These are phyloP conservation scores for Psilocybe sp. DNA, from an alignment of 768 basidiomycete species.

Conservation along the genomic window DNA sequence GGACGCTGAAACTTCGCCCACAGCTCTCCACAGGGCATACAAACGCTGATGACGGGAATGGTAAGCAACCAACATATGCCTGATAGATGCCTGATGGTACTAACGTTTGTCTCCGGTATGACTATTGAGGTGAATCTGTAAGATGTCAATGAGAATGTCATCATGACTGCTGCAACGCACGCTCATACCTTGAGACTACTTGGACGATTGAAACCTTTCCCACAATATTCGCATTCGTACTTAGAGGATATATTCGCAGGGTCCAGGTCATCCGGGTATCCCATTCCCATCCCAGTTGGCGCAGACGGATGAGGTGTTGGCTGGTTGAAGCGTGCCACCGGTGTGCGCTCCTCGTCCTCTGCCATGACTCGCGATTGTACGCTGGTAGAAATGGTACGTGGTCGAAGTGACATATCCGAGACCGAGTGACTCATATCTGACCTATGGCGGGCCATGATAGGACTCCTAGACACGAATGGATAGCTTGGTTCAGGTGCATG, in stretches of 20 bases:
- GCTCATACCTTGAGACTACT: constrained; percentile 72
- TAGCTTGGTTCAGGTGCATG: background rate
- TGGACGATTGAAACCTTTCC: constrained; percentile 78
- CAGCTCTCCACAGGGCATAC: constrained; percentile 72
- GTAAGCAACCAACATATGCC: constrained; percentile 4
- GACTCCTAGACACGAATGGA: background rate
- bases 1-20: constrained; percentile 79
- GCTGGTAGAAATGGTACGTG: constrained; percentile 27
- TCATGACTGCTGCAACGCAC: background rate
- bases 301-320: background rate
- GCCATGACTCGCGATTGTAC: constrained; percentile 13
- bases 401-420: constrained; percentile 8
- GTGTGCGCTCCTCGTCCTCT: constrained; percentile 36
- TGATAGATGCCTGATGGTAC: constrained; percentile 24
- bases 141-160: constrained; percentile 1
- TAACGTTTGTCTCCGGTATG: constrained; percentile 85
- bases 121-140: constrained; percentile 80
- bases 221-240: constrained; percentile 78
- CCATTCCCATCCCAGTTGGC: constrained; percentile 2
- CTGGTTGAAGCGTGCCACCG: constrained; percentile 21
- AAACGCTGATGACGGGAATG: constrained; percentile 50
- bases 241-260: constrained; percentile 35
- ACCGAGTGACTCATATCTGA: constrained; percentile 8
- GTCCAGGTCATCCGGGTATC: constrained; percentile 1
- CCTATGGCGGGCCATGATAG: constrained; percentile 8